Evolutionary conservation across 2,329 filamentous ascomycete genomes (phyloP).

Genomic region (Xylariaceae sp.): DNA sequence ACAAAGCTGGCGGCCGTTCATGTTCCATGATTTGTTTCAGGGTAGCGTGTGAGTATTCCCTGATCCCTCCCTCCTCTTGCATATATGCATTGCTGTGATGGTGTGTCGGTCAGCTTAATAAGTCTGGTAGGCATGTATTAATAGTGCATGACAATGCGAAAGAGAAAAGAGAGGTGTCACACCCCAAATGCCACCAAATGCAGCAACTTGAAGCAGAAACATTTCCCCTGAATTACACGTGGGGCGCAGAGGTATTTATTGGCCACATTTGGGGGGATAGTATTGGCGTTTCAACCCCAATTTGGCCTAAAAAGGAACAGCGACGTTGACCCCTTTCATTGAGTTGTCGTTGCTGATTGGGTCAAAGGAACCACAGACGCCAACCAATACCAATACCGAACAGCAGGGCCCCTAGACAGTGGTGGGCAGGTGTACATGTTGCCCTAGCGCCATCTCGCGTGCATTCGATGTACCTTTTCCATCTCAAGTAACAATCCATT

Average conservation of each 20-base stretch:
- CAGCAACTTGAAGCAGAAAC: not conserved
- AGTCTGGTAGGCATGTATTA: no score
- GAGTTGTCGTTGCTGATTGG: conserved; percentile 8
- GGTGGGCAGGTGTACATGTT: no score
- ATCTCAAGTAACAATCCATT: no score
- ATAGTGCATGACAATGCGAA: no score
- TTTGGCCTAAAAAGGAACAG: conserved; percentile 4
- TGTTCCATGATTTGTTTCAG: conserved; percentile 16
- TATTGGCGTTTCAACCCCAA: conserved; percentile 2
- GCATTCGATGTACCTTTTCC: no score
- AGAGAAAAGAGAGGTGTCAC: no score
- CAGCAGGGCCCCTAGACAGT: not conserved
- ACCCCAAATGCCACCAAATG: no score
- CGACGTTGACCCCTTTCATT: not conserved
- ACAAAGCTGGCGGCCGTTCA: conserved; percentile 8
- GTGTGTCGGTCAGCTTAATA: no score
- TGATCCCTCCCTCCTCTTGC: no score
- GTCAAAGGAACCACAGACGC: not conserved
- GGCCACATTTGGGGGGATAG: not conserved
- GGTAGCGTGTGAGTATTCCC: not conserved
- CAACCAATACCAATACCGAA: conserved; percentile 10
- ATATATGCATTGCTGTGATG: no score
- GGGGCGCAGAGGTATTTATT: conserved; percentile 6
- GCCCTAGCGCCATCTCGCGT: no score
- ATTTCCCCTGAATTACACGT: conserved; percentile 14